Conservation (phyloP, 345 rosid genomes). For the Gossypium mustelinum region DNA sequence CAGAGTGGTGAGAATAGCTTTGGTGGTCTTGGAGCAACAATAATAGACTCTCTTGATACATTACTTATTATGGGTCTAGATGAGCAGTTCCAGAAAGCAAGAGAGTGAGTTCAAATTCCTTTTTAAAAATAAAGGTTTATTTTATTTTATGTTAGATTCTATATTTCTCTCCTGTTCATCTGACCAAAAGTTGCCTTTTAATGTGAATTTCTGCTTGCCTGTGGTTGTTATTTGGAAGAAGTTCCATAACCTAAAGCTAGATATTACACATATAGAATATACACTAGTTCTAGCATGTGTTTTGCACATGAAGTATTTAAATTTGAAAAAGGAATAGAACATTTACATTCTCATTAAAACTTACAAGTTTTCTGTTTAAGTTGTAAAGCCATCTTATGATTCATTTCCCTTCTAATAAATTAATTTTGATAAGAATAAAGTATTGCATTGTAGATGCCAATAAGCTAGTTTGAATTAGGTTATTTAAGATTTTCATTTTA, state of each 20-base stretch:
- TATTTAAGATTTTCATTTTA: too few species aligned
- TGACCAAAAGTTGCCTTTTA: neutral
- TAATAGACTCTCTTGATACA: constrained; percentile 80
- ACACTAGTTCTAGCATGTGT: neutral
- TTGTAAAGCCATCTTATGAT: neutral
- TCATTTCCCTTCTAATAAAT: neutral
- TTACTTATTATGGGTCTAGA: constrained; percentile 88
- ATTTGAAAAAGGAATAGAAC: neutral
- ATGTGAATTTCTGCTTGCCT: neutral
- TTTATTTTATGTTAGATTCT: neutral
- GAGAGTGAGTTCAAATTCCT: constrained; percentile 62
- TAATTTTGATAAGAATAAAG: neutral
- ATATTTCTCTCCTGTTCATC: neutral
- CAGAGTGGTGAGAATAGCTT: constrained; percentile 87
- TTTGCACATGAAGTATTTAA: neutral
- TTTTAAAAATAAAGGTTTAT: neutral
- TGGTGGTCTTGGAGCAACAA: constrained; percentile 98
- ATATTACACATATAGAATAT: neutral
- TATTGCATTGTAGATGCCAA: too few species aligned
- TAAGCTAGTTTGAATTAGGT: too few species aligned
- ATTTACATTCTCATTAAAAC: neutral
- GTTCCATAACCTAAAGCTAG: neutral
- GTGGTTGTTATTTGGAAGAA: neutral
- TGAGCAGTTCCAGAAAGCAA: constrained; percentile 81
- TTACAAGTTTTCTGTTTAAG: neutral